Conservation (phyloP, 805 yeast genomes). For the Brettanomyces naardenensis region DNA sequence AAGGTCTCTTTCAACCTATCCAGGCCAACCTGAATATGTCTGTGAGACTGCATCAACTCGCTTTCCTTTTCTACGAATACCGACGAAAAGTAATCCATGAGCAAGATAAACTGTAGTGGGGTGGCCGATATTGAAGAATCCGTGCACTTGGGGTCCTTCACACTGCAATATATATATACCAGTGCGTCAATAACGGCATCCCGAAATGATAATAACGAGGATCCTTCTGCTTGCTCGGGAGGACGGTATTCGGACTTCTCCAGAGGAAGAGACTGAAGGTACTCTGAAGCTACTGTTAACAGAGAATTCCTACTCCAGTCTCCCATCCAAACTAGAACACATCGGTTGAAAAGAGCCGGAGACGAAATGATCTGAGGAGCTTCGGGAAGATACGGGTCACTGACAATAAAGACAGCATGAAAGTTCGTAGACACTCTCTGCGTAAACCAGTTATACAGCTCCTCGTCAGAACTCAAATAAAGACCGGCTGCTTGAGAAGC, state of each 20-base stretch:
- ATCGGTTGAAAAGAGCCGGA: slow-evolving; percentile 84
- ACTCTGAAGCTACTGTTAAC: slow-evolving; percentile 37
- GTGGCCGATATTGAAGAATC: slow-evolving; percentile 12
- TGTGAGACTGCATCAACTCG: slow-evolving; percentile 55
- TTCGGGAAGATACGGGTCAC: slow-evolving; percentile 34
- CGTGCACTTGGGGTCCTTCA: slow-evolving; percentile 1
- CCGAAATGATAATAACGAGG: slow-evolving; percentile 9
- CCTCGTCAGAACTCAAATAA: slow-evolving; percentile 58
- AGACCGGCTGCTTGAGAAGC: slow-evolving; percentile 54
- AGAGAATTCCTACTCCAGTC: slow-evolving; percentile 57
- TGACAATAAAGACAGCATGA: slow-evolving; percentile 76
- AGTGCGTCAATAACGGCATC: slow-evolving; percentile 39
- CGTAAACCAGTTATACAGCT: slow-evolving; percentile 68
- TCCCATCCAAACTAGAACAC: slow-evolving; percentile 87
- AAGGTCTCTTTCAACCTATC: slow-evolving; percentile 74
- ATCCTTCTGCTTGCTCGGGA: background rate
- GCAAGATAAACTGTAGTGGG: slow-evolving; percentile 51
- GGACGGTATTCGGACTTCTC: slow-evolving; percentile 41
- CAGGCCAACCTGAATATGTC: slow-evolving; percentile 66
- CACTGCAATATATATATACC: slow-evolving; percentile 36
- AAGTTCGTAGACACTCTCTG: slow-evolving; percentile 58
- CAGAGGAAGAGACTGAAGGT: slow-evolving; percentile 35
- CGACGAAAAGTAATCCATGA: slow-evolving; percentile 36
- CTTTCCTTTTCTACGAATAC: slow-evolving; percentile 36
- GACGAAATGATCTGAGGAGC: slow-evolving; percentile 54